These are phyloP conservation scores for Saccharomycopsis oosterbeekiorum DNA, from an alignment of 805 yeast genomes.

Conservation along the genomic window DNA sequence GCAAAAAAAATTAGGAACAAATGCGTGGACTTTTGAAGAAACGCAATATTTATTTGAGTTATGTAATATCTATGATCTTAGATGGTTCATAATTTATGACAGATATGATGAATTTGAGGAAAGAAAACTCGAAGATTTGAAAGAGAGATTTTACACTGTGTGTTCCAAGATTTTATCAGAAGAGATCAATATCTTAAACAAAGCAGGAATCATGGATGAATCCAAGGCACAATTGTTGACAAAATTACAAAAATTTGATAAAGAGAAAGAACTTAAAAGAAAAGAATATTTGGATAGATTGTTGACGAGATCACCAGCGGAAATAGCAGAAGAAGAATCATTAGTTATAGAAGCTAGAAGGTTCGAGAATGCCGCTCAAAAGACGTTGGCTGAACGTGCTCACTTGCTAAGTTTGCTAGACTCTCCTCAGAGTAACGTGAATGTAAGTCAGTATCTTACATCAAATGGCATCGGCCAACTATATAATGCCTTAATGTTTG, in stretches of 20 bases:
- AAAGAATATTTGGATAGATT: constrained; percentile 72
- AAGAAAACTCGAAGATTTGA: constrained; percentile 67
- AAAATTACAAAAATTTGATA: constrained; percentile 50
- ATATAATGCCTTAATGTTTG: constrained; percentile 64
- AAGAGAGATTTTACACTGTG: constrained; percentile 68
- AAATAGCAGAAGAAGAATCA: constrained; percentile 95
- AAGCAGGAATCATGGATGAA: constrained; percentile 25
- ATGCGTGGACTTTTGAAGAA: constrained; percentile 64
- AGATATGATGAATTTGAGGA: constrained; percentile 31
- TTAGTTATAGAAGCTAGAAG: constrained; percentile 86
- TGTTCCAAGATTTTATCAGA: constrained; percentile 44
- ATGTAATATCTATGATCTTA: constrained; percentile 40
- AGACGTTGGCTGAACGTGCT: constrained; percentile 74
- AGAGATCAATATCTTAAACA: constrained; percentile 23
- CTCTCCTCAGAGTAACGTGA: constrained; percentile 66
- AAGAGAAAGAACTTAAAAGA: constrained; percentile 64
- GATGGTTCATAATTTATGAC: constrained; percentile 62
- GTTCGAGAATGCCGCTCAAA: constrained; percentile 86
- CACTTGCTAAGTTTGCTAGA: constrained; percentile 70
- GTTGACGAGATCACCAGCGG: constrained; percentile 83
- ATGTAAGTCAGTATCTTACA: constrained; percentile 65
- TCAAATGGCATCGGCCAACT: constrained; percentile 87
- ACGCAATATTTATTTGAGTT: constrained; percentile 69
- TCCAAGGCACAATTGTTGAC: constrained; percentile 44
- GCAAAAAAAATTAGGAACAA: constrained; percentile 10